These are phyloP conservation scores for Exutisphaerella laricina DNA, from an alignment of 2,329 filamentous ascomycete species.

Conservation along the genomic window DNA sequence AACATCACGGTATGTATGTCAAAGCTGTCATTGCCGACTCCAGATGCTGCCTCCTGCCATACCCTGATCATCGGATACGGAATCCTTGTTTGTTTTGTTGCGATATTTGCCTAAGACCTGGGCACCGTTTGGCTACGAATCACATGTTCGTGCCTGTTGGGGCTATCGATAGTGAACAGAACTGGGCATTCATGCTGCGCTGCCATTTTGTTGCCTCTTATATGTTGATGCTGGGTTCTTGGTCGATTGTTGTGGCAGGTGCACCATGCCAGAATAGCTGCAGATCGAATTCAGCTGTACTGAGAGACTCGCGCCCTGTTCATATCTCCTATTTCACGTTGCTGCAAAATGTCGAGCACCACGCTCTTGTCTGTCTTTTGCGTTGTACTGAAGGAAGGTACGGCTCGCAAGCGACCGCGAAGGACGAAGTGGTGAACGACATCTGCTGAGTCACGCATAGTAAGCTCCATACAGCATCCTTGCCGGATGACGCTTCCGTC, in stretches of 20 bases:
- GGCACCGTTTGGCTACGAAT: constrained; percentile 32
- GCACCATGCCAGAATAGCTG: background rate
- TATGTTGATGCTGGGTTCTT: constrained; percentile 1
- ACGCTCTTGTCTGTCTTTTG: no score
- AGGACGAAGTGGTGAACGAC: no score
- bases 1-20: no score
- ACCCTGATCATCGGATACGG: constrained; percentile 31
- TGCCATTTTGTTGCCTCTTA: background rate
- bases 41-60: constrained; percentile 27
- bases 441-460: no score
- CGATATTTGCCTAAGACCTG: constrained; percentile 36
- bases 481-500: no score
- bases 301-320: no score
- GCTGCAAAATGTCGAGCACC: no score
- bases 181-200: constrained; percentile 26
- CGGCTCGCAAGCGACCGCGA: no score
- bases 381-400: no score
- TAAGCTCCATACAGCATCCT: no score
- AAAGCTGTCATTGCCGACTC: constrained; percentile 33
- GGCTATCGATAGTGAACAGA: constrained; percentile 35
- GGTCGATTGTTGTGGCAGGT: background rate
- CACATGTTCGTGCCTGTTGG: constrained; percentile 31
- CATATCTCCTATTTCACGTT: no score
- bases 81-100: constrained; percentile 28
- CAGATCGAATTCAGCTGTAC: no score